Base-by-base conservation (phyloP, 495 filamentous ascomycete genomes). In the Gamarada debralockiae region DNA sequence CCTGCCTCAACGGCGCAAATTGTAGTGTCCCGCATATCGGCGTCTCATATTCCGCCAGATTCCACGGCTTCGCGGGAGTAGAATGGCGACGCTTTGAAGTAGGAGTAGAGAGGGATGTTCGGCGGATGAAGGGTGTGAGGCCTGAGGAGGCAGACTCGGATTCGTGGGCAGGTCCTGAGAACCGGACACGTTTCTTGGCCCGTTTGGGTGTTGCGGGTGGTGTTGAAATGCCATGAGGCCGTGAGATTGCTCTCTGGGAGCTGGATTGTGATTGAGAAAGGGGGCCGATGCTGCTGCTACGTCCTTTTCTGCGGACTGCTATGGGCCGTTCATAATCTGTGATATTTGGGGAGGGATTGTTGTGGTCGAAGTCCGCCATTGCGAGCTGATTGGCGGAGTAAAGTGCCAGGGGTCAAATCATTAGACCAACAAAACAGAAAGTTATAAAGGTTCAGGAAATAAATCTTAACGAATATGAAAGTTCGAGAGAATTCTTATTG, bases 1-100 rank as follows among this genome's bases (percentile, higher is more conserved):
- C 76, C 22, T 87, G 81, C n/a, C 80, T 74, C 25, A 91, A 69
- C 0, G 88, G 84, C 2, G 78, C 77, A 55, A 89, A 87, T 53
- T 86, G 81, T 0, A 85, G 22, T 45, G 62, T 60, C 33, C 67
- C 56, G 50, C 59, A 53, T 53, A 67, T 24, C n/a, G 65, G 48
- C 50, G 58, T 42, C 53, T 52, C 53, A 41, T 64, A 58, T 7
- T 57, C 34, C 20, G 42, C 15, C 10, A 48, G 49, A 45, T 58
- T 55, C 50, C 8, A 61, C n/a, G 55, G 25, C 24, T 14, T 48
- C 3, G 52, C 42, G 14, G 70, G 68, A 13, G 71, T 69, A 10
- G 74, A 73, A 34, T 73, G 73, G 14, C 73, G 63, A 34, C 72
- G 72, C 27, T 70, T 71, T 50, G 64, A 76, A 0, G 70, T 70